Conservation (phyloP, 345 rosid genomes). For the Lenwebbia sp. region DNA sequence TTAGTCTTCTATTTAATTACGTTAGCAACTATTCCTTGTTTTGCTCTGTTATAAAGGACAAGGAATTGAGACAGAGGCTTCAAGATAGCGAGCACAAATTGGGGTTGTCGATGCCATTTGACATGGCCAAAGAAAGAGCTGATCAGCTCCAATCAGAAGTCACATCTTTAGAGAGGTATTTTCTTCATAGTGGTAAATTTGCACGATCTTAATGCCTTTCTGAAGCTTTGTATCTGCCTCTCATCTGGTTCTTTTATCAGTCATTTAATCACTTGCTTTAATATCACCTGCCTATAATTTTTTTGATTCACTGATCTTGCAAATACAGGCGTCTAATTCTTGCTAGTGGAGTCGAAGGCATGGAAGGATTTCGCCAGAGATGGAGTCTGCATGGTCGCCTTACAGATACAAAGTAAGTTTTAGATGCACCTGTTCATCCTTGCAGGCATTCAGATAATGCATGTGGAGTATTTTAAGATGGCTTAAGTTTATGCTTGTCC, state of each 20-base stretch:
- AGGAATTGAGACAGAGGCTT: constrained; percentile 65
- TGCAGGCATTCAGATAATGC: not conserved
- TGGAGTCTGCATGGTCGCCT: constrained; percentile 96
- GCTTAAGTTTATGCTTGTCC: not conserved
- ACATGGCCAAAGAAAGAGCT: constrained; percentile 59
- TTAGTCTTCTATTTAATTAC: not conserved
- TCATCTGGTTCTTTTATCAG: not conserved
- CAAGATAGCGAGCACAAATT: constrained; percentile 81
- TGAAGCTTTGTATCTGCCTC: not conserved
- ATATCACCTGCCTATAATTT: not conserved
- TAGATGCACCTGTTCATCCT: not conserved
- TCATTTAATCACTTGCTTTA: not conserved
- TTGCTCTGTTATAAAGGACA: constrained; percentile 44
- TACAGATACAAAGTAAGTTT: constrained; percentile 62
- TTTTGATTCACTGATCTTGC: not conserved
- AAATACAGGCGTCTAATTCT: constrained; percentile 64
- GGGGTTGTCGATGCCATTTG: constrained; percentile 85
- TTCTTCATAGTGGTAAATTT: not conserved
- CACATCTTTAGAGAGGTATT: constrained; percentile 74
- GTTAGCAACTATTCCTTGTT: not conserved
- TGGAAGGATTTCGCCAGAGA: constrained; percentile 84
- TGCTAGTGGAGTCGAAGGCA: constrained; percentile 85
- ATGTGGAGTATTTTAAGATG: not conserved
- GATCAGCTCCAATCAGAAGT: constrained; percentile 80
- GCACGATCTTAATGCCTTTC: not conserved